A percentile compares a stretch with the other conserved stretches of the same genome.
Evolutionary conservation across 495 filamentous ascomycete species (phyloP).

Genomic region (Friedmanniomyces simplex): DNA sequence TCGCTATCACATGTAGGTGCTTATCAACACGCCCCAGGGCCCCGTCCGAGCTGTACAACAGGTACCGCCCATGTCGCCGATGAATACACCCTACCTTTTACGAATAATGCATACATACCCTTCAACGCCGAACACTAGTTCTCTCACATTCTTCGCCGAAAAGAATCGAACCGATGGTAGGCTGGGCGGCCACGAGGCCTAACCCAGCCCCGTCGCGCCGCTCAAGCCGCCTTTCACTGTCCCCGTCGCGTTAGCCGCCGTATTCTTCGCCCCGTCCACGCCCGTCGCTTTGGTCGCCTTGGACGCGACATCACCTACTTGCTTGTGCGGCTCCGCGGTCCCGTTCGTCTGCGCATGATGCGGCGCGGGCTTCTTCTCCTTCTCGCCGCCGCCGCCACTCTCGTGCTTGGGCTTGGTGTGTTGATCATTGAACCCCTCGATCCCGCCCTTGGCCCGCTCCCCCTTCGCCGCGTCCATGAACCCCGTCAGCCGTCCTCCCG

Average conservation of each 20-base stretch:
- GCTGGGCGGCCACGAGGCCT: no score
- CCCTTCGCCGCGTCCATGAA: conserved; percentile 22
- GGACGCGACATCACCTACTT: neutral
- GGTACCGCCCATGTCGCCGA: no score
- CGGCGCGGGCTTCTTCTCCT: conserved; percentile 4
- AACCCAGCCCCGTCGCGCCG: neutral
- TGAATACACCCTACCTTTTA: no score
- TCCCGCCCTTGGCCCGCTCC: conserved; percentile 8
- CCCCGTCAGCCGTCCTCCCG: conserved; percentile 30
- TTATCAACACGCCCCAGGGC: no score
- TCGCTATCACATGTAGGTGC: no score
- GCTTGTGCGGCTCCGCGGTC: conserved; percentile 5
- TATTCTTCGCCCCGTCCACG: neutral
- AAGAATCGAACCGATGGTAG: no score
- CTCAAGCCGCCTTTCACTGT: conserved; percentile 4
- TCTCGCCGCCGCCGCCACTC: no score
- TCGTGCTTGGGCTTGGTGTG: conserved; percentile 6
- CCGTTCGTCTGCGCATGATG: neutral
- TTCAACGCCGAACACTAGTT: no score
- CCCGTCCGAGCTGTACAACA: no score
- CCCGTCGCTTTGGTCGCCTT: conserved; percentile 12
- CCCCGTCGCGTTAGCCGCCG: neutral
- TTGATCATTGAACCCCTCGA: conserved; percentile 8
- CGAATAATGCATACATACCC: no score
- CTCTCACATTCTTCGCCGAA: no score